Conservation (phyloP, 192 early-diverging fungal species). For the Coemansia sp. region DNA sequence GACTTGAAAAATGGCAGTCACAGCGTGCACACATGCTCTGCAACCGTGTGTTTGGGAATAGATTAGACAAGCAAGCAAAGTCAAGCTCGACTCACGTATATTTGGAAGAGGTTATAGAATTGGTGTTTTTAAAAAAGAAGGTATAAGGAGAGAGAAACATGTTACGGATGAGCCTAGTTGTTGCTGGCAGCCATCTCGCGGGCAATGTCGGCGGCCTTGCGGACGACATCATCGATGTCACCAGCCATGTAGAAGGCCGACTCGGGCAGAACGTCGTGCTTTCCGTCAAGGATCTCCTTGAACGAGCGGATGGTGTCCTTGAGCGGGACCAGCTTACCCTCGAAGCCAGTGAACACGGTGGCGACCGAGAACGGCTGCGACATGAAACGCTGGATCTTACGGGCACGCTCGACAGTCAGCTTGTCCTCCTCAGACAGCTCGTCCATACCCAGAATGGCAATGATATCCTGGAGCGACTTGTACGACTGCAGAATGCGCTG, state of each 20-base stretch:
- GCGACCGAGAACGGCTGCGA: slow-evolving; percentile 97
- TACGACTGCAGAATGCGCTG: slow-evolving; percentile 98
- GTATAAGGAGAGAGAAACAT: too few species aligned
- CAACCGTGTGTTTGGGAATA: too few species aligned
- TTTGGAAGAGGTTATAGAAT: too few species aligned
- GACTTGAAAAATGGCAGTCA: too few species aligned
- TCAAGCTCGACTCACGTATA: too few species aligned
- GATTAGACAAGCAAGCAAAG: too few species aligned
- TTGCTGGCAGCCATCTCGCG: slow-evolving; percentile 59
- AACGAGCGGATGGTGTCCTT: slow-evolving; percentile 97
- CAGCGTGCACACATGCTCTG: too few species aligned
- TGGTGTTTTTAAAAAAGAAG: too few species aligned
- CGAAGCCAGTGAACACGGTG: slow-evolving; percentile 96
- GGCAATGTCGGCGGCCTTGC: slow-evolving; percentile 84
- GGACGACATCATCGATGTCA: slow-evolving; percentile 90
- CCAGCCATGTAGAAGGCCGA: slow-evolving; percentile 98
- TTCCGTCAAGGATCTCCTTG: slow-evolving; percentile 95
- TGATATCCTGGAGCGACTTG: slow-evolving; percentile 99
- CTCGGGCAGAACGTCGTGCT: slow-evolving; percentile 94
- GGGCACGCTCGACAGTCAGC: slow-evolving; percentile 96
- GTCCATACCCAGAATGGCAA: slow-evolving; percentile 99
- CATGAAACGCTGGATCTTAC: slow-evolving; percentile 99
- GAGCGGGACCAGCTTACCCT: slow-evolving; percentile 86
- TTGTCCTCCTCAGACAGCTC: slow-evolving; percentile 99
- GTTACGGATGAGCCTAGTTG: too few species aligned